A percentile compares a stretch with the other conserved stretches of the same genome.
Evolutionary conservation across 441 rosid species (phyloP).

Genomic region (Dalechampia spathulata): DNA sequence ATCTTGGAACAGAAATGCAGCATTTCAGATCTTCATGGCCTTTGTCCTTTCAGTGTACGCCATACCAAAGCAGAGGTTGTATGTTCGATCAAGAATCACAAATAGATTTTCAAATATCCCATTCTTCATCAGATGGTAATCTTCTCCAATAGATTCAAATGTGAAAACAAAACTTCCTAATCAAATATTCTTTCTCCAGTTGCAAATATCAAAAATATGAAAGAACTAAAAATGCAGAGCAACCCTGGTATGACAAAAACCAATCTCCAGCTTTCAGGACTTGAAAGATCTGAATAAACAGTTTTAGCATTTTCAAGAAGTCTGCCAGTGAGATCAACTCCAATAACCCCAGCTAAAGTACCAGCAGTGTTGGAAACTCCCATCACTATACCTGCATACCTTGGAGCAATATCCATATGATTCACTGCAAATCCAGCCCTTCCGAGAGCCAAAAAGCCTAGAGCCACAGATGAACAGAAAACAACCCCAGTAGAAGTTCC

Average conservation of each 20-base stretch:
- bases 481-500: conserved; percentile 69
- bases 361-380: conserved; percentile 97
- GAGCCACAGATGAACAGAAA: conserved; percentile 76
- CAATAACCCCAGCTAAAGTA: conserved; percentile 85
- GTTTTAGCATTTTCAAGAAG: conserved; percentile 80
- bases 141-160: conserved; percentile 3
- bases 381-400: conserved; percentile 92
- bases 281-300: conserved; percentile 63
- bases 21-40: conserved; percentile 6
- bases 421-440: conserved; percentile 95
- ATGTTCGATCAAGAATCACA: neutral
- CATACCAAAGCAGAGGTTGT: conserved; percentile 3
- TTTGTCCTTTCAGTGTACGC: neutral
- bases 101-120: conserved; percentile 3
- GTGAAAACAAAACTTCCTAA: conserved; percentile 22
- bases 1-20: conserved; percentile 6
- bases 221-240: conserved; percentile 72
- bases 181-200: conserved; percentile 95
- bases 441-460: conserved; percentile 82
- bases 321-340: conserved; percentile 77
- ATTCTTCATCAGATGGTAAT: conserved; percentile 5
- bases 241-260: conserved; percentile 83
- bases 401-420: conserved; percentile 94
- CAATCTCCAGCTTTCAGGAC: conserved; percentile 85
- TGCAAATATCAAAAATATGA: conserved; percentile 66